A percentile compares a stretch with the other conserved stretches of the same genome.
Evolutionary conservation across 805 yeast genomes (phyloP).

Genomic region (Candida chauliodis): DNA sequence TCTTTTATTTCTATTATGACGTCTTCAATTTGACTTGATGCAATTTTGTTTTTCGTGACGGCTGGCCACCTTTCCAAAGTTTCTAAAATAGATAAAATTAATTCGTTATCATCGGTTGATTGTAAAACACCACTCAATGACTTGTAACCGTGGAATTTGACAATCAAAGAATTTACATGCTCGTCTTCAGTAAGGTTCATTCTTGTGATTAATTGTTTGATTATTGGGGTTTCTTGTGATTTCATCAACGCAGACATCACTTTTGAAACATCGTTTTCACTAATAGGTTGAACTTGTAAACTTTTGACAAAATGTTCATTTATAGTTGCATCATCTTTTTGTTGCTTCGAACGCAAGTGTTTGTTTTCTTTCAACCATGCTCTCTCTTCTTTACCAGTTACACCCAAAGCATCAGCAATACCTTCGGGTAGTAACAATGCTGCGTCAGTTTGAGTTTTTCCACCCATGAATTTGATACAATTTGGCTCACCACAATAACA

Average conservation of each 20-base stretch:
- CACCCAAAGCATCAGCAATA: slow-evolving; percentile 82
- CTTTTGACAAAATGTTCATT: slow-evolving; percentile 64
- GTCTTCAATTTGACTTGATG: slow-evolving; percentile 67
- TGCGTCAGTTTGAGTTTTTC: slow-evolving; percentile 93
- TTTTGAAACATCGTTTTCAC: slow-evolving; percentile 62
- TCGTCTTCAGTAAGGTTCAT: slow-evolving; percentile 51
- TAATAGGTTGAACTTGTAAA: slow-evolving; percentile 50
- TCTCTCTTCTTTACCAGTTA: slow-evolving; percentile 62
- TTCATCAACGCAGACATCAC: slow-evolving; percentile 82
- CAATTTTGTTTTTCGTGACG: slow-evolving; percentile 73
- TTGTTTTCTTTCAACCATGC: slow-evolving; percentile 63
- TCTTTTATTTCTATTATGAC: slow-evolving; percentile 45
- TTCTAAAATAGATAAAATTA: slow-evolving; percentile 49
- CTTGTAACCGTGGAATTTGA: slow-evolving; percentile 83
- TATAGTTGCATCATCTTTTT: slow-evolving; percentile 53
- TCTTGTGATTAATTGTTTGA: slow-evolving; percentile 65
- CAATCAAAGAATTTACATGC: slow-evolving; percentile 53
- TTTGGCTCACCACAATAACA: slow-evolving; percentile 93
- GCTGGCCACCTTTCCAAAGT: slow-evolving; percentile 53
- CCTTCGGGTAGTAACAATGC: slow-evolving; percentile 80
- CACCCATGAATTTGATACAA: slow-evolving; percentile 92
- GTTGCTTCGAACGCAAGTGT: slow-evolving; percentile 46
- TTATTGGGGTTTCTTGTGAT: slow-evolving; percentile 63
- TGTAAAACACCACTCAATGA: slow-evolving; percentile 63
- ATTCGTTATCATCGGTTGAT: slow-evolving; percentile 21